Conservation (phyloP, 192 early-diverging fungal species). For the Mortierella alpina region DNA sequence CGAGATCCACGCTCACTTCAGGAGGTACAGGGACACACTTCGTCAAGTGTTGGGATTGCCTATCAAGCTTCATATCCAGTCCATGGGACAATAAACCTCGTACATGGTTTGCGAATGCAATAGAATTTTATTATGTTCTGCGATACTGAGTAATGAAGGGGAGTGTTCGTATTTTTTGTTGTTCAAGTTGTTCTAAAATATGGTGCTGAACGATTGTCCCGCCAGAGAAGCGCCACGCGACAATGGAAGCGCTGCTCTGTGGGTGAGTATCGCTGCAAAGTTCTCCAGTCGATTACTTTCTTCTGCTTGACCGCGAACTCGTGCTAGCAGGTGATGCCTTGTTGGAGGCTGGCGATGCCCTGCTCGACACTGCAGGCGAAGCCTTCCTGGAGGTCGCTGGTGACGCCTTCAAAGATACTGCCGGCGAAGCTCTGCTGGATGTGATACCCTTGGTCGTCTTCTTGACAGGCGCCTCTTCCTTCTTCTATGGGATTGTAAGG, state of each 20-base stretch:
- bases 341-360: constrained; percentile 23
- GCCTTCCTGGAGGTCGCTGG: constrained; percentile 36
- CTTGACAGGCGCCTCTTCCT: constrained; percentile 28
- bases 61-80: constrained; percentile 24
- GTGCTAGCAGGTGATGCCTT: constrained; percentile 23
- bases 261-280: not conserved
- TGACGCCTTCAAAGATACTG: constrained; percentile 27
- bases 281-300: constrained; percentile 14
- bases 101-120: not conserved
- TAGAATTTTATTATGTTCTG: not conserved
- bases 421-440: constrained; percentile 28
- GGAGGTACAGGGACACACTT: constrained; percentile 22
- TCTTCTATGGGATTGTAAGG: constrained; percentile 18
- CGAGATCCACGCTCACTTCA: constrained; percentile 19
- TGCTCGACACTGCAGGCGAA: constrained; percentile 33
- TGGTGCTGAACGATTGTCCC: not conserved
- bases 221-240: too few relatives aligned
- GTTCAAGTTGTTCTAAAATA: not conserved
- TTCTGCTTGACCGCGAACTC: constrained; percentile 39
- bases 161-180: not conserved
- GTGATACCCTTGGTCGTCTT: constrained; percentile 18
- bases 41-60: constrained; percentile 10
- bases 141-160: not conserved
- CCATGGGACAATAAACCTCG: constrained; percentile 11
- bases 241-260: too few relatives aligned